A percentile compares a stretch with the other conserved stretches of the same genome.
These are phyloP conservation scores for Tolypocladium tropicale DNA, from an alignment of 2,329 filamentous ascomycete species.

Conservation along the genomic window DNA sequence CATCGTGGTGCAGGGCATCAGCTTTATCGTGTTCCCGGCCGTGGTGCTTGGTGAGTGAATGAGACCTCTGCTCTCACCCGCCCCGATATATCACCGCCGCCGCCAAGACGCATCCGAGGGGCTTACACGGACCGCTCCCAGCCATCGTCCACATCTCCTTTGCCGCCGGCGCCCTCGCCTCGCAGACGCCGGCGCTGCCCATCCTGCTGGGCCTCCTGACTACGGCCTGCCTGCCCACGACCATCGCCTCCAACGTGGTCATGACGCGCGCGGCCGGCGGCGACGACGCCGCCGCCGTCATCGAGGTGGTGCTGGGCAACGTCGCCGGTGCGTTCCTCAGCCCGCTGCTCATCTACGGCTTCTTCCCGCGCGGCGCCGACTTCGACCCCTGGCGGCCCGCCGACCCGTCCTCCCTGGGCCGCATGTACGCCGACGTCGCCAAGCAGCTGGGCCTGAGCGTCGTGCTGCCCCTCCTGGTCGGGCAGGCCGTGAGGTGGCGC, in stretches of 20 bases:
- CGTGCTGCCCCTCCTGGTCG: conserved; percentile 51
- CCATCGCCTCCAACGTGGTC: conserved; percentile 62
- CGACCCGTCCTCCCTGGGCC: conserved; percentile 39
- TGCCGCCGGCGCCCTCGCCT: conserved; percentile 34
- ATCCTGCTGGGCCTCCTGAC: conserved; percentile 59
- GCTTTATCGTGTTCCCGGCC: conserved; percentile 55
- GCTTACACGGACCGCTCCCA: conserved; percentile 14
- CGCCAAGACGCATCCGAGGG: neutral
- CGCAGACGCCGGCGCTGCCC: conserved; percentile 49
- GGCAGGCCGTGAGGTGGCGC: conserved; percentile 46
- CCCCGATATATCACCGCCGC: neutral
- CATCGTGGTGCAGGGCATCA: conserved; percentile 54
- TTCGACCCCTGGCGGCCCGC: conserved; percentile 48
- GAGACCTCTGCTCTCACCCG: neutral
- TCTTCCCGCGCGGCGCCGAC: conserved; percentile 40
- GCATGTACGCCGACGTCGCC: conserved; percentile 57
- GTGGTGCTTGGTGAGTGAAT: conserved; percentile 43
- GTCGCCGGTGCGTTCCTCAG: conserved; percentile 58
- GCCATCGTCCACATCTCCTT: conserved; percentile 37
- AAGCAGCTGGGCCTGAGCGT: conserved; percentile 59
- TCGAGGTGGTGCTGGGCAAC: conserved; percentile 62
- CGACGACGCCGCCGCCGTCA: conserved; percentile 54
- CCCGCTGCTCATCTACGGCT: conserved; percentile 52
- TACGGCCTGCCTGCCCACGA: conserved; percentile 59
- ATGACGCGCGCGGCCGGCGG: conserved; percentile 62